A percentile compares a stretch with the other conserved stretches of the same genome.
Conservation (phyloP, 352 stramenopile species). For the Globisporangium camurandrum region DNA sequence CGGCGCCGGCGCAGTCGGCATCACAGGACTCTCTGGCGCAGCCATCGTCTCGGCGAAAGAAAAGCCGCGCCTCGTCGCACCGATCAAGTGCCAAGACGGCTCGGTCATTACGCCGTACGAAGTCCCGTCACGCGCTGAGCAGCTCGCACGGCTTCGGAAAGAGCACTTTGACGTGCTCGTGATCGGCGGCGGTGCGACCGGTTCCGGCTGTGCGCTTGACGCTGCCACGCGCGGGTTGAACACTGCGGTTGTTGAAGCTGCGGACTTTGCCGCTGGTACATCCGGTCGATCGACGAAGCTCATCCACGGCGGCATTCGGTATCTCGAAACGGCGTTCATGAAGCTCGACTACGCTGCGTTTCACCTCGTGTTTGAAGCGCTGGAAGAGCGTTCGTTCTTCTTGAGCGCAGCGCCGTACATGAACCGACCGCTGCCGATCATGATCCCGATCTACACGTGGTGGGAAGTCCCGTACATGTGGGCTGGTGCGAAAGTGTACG, state of each 20-base stretch:
- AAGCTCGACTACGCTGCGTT: constrained; percentile 87
- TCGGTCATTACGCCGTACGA: constrained; percentile 81
- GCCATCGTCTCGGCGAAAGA: constrained; percentile 74
- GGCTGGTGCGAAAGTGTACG: constrained; percentile 90
- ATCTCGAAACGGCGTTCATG: constrained; percentile 93
- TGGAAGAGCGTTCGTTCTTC: constrained; percentile 92
- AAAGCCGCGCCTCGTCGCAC: constrained; percentile 53
- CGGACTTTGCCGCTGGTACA: constrained; percentile 90
- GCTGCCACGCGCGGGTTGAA: constrained; percentile 89
- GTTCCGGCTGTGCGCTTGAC: constrained; percentile 88
- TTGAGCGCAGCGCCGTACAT: constrained; percentile 91
- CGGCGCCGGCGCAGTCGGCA: constrained; percentile 33
- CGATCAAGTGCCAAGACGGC: constrained; percentile 80
- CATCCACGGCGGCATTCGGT: constrained; percentile 93
- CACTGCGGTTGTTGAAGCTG: constrained; percentile 88
- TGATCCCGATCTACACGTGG: constrained; percentile 95
- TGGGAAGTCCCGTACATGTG: constrained; percentile 95
- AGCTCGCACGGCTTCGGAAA: constrained; percentile 78
- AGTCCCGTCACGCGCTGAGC: constrained; percentile 50
- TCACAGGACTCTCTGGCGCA: constrained; percentile 44
- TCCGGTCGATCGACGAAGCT: constrained; percentile 93
- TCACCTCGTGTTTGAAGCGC: constrained; percentile 89
- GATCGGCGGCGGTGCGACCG: constrained; percentile 90
- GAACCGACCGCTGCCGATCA: constrained; percentile 92
- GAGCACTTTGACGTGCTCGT: constrained; percentile 92